Percentiles rank a stretch among this genome's conserved stretches.
Conservation (phyloP, 1,139 yeast genomes). For the Suhomyces bokatorum region DNA sequence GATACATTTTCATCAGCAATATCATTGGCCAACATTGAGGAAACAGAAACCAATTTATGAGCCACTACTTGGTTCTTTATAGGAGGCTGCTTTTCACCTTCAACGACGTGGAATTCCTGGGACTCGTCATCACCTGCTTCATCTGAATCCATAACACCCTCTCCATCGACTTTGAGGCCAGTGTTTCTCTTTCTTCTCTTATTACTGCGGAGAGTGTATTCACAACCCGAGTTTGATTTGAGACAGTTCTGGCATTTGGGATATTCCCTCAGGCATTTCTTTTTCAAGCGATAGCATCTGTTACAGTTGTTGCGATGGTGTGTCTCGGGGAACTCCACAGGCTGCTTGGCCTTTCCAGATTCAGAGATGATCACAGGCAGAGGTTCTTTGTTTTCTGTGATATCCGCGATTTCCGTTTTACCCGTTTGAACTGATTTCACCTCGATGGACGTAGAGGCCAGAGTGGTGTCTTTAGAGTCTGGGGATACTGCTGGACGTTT, state of each 20-base stretch:
- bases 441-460: too few relatives aligned
- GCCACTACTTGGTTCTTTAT: conserved; percentile 8
- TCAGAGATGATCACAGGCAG: conserved; percentile 7
- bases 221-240: conserved; percentile 39
- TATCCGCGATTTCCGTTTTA: not conserved
- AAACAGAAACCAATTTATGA: conserved; percentile 16
- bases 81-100: not conserved
- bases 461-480: not conserved
- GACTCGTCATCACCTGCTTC: conserved; percentile 6
- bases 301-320: conserved; percentile 42
- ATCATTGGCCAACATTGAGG: conserved; percentile 16
- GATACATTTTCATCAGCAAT: conserved; percentile 1
- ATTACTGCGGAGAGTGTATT: conserved; percentile 35
- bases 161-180: conserved; percentile 6
- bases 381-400: not conserved
- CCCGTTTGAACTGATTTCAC: not conserved
- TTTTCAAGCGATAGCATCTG: conserved; percentile 45
- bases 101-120: conserved; percentile 6
- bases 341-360: conserved; percentile 8
- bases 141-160: conserved; percentile 6
- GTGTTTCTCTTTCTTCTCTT: conserved; percentile 24
- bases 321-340: conserved; percentile 25
- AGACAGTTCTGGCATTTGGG: conserved; percentile 42
- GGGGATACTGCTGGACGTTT: not conserved
- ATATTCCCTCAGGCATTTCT: conserved; percentile 41